Percentiles rank a stretch among this genome's conserved stretches.
These are phyloP conservation scores for Diospyros lotus DNA, from an alignment of 148 eudicot genomes.

Conservation along the genomic window DNA sequence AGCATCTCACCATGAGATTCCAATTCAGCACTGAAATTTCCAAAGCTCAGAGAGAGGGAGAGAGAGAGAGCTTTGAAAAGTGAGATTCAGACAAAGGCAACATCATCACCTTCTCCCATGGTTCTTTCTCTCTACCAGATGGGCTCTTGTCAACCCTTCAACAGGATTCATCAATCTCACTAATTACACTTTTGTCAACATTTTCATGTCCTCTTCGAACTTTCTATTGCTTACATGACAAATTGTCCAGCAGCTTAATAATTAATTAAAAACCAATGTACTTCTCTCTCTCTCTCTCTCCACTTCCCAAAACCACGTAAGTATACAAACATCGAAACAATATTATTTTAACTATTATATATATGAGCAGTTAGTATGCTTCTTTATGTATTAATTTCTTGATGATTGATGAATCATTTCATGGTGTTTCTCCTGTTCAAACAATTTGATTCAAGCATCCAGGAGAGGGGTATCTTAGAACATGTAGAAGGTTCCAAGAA, in stretches of 20 bases:
- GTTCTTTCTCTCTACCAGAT: constrained; percentile 12
- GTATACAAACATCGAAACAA: no score
- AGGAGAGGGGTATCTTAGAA: constrained; percentile 7
- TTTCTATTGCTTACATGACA: constrained; percentile 13
- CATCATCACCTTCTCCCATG: constrained; percentile 14
- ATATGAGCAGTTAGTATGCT: no score
- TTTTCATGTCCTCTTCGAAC: constrained; percentile 17
- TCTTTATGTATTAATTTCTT: no score
- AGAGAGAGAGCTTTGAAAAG: background rate
- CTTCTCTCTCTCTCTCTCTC: constrained; percentile 11
- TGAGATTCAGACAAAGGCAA: constrained; percentile 6
- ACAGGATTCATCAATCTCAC: background rate
- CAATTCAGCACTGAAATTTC: constrained; percentile 16
- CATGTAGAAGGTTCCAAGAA: constrained; percentile 25
- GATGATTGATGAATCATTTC: no score
- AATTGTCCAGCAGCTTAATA: background rate
- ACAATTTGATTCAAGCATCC: no score
- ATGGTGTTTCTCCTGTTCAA: no score
- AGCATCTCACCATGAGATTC: background rate
- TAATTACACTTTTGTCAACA: constrained; percentile 15
- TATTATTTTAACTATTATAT: no score
- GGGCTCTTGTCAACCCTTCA: constrained; percentile 5
- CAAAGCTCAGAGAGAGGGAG: constrained; percentile 14
- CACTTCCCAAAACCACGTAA: background rate
- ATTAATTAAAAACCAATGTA: no score